Evolutionary conservation across 2,329 filamentous ascomycete species (phyloP), one percentile per base, ranked within the genome.

Genomic region (Scolecobasidium constrictum): DNA sequence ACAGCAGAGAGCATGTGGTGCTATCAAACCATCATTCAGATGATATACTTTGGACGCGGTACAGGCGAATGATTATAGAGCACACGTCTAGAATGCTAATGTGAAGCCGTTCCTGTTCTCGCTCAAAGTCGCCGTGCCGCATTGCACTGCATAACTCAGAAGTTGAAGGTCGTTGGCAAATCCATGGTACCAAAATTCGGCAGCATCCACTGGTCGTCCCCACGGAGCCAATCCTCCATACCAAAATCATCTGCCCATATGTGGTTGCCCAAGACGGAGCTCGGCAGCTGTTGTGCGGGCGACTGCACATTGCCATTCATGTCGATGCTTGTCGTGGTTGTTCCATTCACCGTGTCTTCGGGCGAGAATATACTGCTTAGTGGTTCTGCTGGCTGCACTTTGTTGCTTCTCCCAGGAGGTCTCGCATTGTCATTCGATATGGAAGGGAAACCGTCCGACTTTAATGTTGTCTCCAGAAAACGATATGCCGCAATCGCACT

Each of bases 21-120:
- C 6, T 12, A 39, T 39, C 20, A 39, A 39, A 39, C 37, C 37
- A 6, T 39, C 37, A 9, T 39, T 39, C 16, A n/a, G n/a, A n/a
- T n/a, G n/a, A n/a, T n/a, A n/a, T n/a, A n/a, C n/a, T n/a, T n/a
- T n/a, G n/a, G n/a, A n/a, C n/a, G n/a, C n/a, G n/a, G n/a, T n/a
- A n/a, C n/a, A n/a, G n/a, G n/a, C n/a, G n/a, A n/a, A n/a, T n/a
- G n/a, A n/a, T n/a, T n/a, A n/a, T n/a, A n/a, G n/a, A n/a, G n/a
- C n/a, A n/a, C n/a, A n/a, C n/a, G n/a, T n/a, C n/a, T n/a, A n/a
- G n/a, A n/a, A n/a, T n/a, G n/a, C n/a, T n/a, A n/a, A n/a, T n/a
- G n/a, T n/a, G n/a, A n/a, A n/a, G n/a, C n/a, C n/a, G n/a, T n/a
- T n/a, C n/a, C n/a, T n/a, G n/a, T n/a, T n/a, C n/a, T n/a, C n/a